These are phyloP conservation scores for Podila clonocystis DNA, from an alignment of 192 early-diverging fungal genomes.

Conservation along the genomic window DNA sequence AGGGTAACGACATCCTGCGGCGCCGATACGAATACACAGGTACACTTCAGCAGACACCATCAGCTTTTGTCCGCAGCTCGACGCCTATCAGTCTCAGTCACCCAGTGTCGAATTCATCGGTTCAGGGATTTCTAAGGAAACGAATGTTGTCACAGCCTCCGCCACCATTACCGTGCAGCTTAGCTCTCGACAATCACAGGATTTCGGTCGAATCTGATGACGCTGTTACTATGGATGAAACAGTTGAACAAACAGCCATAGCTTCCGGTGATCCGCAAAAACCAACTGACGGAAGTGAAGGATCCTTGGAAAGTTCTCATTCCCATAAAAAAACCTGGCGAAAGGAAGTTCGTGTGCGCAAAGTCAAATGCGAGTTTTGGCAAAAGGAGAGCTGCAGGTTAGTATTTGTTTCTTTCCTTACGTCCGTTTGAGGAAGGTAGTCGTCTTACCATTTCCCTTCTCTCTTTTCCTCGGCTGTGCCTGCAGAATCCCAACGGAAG, in stretches of 20 bases:
- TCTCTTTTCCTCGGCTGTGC: background rate
- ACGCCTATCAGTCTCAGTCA: background rate
- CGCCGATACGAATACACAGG: conserved; percentile 13
- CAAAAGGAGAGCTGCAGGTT: conserved; percentile 44
- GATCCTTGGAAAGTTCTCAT: background rate
- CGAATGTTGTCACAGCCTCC: background rate
- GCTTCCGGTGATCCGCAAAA: background rate
- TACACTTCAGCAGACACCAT: background rate
- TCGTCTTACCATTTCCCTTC: background rate
- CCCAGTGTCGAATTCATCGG: no score
- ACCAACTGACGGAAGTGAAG: background rate
- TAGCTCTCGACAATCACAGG: no score
- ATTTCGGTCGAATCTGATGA: no score
- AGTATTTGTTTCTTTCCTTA: background rate
- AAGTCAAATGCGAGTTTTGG: conserved; percentile 51
- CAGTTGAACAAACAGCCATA: background rate
- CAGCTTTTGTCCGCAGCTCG: conserved; percentile 9
- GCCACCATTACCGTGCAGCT: background rate
- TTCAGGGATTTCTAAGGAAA: background rate
- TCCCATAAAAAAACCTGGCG: background rate
- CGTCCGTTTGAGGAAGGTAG: background rate
- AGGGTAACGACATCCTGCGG: background rate
- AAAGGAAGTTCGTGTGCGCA: conserved; percentile 41
- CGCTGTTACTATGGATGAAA: background rate
- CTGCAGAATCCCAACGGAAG: background rate